Evolutionary conservation across 352 stramenopile species (phyloP), one percentile per base, ranked within the genome.

Genomic region (Pythium aristosporum): DNA sequence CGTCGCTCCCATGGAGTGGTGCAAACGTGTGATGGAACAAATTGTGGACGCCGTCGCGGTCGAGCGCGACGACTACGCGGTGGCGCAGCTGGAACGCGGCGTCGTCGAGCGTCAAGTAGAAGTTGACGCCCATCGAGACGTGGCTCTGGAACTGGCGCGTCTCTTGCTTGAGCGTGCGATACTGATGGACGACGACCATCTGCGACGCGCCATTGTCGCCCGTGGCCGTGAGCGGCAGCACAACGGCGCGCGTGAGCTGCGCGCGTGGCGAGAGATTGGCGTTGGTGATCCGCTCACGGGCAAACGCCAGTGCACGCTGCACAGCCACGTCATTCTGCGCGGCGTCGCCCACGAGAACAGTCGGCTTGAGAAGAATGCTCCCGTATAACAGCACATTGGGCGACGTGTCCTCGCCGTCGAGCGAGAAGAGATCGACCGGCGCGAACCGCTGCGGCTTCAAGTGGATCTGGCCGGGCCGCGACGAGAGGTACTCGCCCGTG

Each of bases 41-140:
- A 62, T 85, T 88, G 71, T 92, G 74, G 6, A 72, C 68, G 43
- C 76, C 70, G 52, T 95, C 86, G 32, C 85, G 84, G 61, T 95
- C 85, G 9, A 91, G 62, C 3, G 75, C 77, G 18, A 95, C 76
- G 43, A 89, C 81, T 0, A 90, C 72, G 20, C 71, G 75, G 56
- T 94, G 84, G 25, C 46, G 74, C 25, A 77, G 68, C 58, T 80
- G 76, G 55, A 85, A 84, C 39, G 73, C 74, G 6, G 41, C 28
- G 64, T 92, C 86, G 21, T 85, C 72, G 34, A 94, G 65, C 51
- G 75, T 89, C 59, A 94, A 61, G 70, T 85, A 80, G 36, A 81
- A 85, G 63, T 91, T 91, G 53, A 77, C 65, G 10, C 86, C 86
- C 36, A 91, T 74, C 36, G 80, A 87, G 51, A 94, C 82, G 44